Conservation (phyloP, 2,329 filamentous ascomycete genomes). For the Ophiocordyceps camponoti-floridani region DNA sequence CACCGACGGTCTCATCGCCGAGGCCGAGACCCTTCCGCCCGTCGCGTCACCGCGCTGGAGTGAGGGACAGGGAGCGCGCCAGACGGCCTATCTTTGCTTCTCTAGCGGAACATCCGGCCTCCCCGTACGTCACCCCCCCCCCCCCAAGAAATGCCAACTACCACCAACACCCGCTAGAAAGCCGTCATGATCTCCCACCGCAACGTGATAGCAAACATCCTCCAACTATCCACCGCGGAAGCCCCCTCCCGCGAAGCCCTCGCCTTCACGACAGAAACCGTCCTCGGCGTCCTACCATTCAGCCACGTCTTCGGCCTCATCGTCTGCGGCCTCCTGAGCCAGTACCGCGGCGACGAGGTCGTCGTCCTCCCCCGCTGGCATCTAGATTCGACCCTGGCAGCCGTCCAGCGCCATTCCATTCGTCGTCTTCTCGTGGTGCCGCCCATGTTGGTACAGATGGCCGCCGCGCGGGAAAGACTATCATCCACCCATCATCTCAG, state of each 20-base stretch:
- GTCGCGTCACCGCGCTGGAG: constrained; percentile 40
- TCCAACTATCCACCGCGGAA: constrained; percentile 36
- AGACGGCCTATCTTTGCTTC: constrained; percentile 62
- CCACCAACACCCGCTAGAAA: constrained; percentile 31
- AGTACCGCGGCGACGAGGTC: constrained; percentile 56
- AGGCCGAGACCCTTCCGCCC: constrained; percentile 35
- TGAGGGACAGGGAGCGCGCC: constrained; percentile 46
- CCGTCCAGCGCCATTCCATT: constrained; percentile 54
- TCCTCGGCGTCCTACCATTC: constrained; percentile 56
- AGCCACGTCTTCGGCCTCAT: constrained; percentile 71
- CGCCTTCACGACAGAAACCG: constrained; percentile 22
- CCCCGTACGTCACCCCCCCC: constrained; percentile 18
- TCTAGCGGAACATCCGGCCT: constrained; percentile 66
- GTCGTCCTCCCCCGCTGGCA: constrained; percentile 65
- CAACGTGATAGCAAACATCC: constrained; percentile 61
- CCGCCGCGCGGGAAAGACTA: constrained; percentile 11
- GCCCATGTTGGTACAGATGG: constrained; percentile 59
- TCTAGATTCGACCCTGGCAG: constrained; percentile 40
- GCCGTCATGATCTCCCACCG: constrained; percentile 68
- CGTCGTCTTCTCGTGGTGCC: constrained; percentile 52
- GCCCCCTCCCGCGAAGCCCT: constrained; percentile 4
- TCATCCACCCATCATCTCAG: constrained; percentile 51
- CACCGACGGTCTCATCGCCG: constrained; percentile 44
- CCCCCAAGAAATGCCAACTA: not conserved
- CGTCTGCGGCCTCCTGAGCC: constrained; percentile 45